phyloP scores from a whole-genome alignment of 352 stramenopile genomes.

The Globisporangium lucens region DNA sequence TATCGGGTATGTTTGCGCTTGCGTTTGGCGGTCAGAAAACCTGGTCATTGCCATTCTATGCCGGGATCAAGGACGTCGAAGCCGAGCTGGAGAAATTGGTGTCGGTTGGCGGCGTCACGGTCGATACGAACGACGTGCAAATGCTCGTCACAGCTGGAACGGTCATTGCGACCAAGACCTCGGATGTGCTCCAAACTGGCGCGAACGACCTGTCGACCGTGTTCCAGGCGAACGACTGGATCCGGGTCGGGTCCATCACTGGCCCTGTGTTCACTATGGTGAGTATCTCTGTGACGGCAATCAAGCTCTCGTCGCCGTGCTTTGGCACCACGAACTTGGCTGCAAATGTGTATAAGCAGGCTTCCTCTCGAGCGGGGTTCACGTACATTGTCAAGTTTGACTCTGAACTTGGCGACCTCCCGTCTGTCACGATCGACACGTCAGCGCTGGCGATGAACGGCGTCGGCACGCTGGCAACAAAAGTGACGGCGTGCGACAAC shows the following conservation, averaged over 20 bases:
- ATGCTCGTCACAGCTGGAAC: slow-evolving; percentile 50
- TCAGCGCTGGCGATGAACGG: slow-evolving; percentile 39
- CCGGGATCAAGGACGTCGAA: slow-evolving; percentile 76
- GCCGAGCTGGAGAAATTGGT: slow-evolving; percentile 79
- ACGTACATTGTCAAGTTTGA: slow-evolving; percentile 77
- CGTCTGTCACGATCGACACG: slow-evolving; percentile 48
- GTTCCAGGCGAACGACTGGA: slow-evolving; percentile 90
- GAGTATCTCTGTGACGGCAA: slow-evolving; percentile 49
- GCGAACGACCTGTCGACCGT: slow-evolving; percentile 46
- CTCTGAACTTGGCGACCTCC: slow-evolving; percentile 69
- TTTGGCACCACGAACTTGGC: slow-evolving; percentile 42
- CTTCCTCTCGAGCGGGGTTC: slow-evolving; percentile 36
- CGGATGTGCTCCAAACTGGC: slow-evolving; percentile 57
- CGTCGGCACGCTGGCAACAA: slow-evolving; percentile 24
- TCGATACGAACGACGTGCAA: slow-evolving; percentile 88
- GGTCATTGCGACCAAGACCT: slow-evolving; percentile 77
- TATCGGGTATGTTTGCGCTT: slow-evolving; percentile 80
- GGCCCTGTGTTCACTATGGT: slow-evolving; percentile 88
- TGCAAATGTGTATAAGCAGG: slow-evolving; percentile 85
- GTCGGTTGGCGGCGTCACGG: slow-evolving; percentile 79
- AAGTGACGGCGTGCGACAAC: slow-evolving; percentile 84
- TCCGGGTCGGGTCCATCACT: slow-evolving; percentile 77
- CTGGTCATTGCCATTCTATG: slow-evolving; percentile 51
- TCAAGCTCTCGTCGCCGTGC: slow-evolving; percentile 90
- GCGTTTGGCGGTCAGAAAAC: slow-evolving; percentile 60